Evolutionary conservation across 139 green algal genomes (phyloP), one percentile per base, ranked within the genome.

Genomic region (Micractinium conductrix): DNA sequence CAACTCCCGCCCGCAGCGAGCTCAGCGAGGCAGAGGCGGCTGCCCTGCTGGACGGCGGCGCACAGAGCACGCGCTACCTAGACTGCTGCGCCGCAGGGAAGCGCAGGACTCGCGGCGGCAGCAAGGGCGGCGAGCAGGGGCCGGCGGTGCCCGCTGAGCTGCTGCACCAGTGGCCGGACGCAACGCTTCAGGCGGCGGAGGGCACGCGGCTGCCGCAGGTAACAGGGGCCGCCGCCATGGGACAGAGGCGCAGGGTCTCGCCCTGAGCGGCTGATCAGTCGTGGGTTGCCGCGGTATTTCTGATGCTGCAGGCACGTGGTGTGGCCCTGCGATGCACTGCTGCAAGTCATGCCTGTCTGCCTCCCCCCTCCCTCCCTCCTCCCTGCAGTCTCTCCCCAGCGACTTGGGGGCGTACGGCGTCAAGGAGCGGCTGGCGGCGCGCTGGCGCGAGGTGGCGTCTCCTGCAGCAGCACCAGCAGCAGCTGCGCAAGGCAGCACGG

Each of bases 391-490:
- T 45, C 88, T 88, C 8, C 89, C 87, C 0, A 2, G 58, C 0
- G 44, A 40, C 12, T 83, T 95, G 53, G 71, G 68, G 19, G 88
- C 40, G 0, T 89, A 85, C 43, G 88, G 90, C 17, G 89, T 95
- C 0, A 93, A 92, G 84, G 88, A 94, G 81, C 86, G 93, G 16
- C 88, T 97, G 21, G 63, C 84, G 0, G 55, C 79, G 16, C 75
- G 92, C 4, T 96, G 93, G 94, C 68, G 78, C 1, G 92, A 95
- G 67, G 86, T 94, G 75, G 69, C 50, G 0, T 16, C 16, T 12
- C 43, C 33, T 0, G 6, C 28, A 21, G 63, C 62, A 30, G 42
- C 43, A 0, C 43, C 78, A 50, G 78, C 78, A n/a, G 30, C 37
- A 19, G 73, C n/a, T 3, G 44, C 12, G 21, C 0, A 9, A 33